These are phyloP conservation scores for Brachypodium distachyon DNA, from an alignment of 202 grass and related monocot species.

Conservation along the genomic window DNA sequence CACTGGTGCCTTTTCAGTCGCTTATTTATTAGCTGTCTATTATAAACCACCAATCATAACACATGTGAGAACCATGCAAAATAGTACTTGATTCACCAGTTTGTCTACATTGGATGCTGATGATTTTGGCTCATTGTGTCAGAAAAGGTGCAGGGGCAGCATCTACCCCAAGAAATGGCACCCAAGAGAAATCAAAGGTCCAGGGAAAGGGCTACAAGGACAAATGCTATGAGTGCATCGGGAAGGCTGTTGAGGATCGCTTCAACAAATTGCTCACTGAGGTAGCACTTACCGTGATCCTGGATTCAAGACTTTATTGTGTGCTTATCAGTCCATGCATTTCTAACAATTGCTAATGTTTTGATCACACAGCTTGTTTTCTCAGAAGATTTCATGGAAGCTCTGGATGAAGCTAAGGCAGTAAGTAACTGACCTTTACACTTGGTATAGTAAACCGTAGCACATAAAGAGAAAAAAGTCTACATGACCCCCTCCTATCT, in stretches of 20 bases:
- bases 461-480: not conserved
- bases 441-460: not conserved
- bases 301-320: constrained; percentile 15
- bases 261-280: constrained; percentile 85
- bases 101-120: not conserved
- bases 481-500: not conserved
- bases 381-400: constrained; percentile 82
- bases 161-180: constrained; percentile 48
- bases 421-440: constrained; percentile 42
- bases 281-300: constrained; percentile 36
- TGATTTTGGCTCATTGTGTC: constrained; percentile 29
- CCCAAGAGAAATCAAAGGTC: constrained; percentile 65
- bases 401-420: constrained; percentile 92
- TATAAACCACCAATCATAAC: not conserved
- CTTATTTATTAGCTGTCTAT: not conserved
- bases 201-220: constrained; percentile 94
- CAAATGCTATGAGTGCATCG: constrained; percentile 88
- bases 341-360: constrained; percentile 31
- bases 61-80: constrained; percentile 3
- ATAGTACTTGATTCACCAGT: not conserved
- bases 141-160: constrained; percentile 61
- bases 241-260: constrained; percentile 83
- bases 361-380: constrained; percentile 68
- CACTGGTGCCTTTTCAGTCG: not conserved
- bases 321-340: constrained; percentile 1